These are phyloP conservation scores for Cyberlindnera sargentensis DNA, from an alignment of 805 yeast species.

Conservation along the genomic window DNA sequence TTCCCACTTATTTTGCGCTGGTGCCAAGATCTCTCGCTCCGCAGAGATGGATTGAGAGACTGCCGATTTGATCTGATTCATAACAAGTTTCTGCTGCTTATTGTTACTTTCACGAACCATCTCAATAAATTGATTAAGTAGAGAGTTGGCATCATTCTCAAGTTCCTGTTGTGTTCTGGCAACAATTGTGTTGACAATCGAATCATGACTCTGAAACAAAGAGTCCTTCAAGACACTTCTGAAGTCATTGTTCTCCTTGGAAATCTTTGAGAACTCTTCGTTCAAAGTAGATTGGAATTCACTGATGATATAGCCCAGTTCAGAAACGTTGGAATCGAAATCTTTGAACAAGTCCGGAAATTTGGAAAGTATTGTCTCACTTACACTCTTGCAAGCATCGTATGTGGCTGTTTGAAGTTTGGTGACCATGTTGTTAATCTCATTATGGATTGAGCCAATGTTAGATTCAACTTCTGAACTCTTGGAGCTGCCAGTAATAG, in stretches of 20 bases:
- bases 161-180: slow-evolving; percentile 9
- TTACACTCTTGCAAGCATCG: slow-evolving; percentile 20
- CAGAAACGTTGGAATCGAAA: slow-evolving; percentile 11
- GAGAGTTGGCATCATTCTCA: slow-evolving; percentile 16
- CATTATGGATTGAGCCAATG: slow-evolving; percentile 6
- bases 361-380: slow-evolving; percentile 15
- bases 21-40: slow-evolving; percentile 13
- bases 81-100: slow-evolving; percentile 14
- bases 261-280: slow-evolving; percentile 16
- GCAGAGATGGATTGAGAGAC: slow-evolving; percentile 13
- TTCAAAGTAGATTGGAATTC: slow-evolving; percentile 10
- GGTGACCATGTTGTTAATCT: slow-evolving; percentile 8
- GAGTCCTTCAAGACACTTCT: slow-evolving; percentile 14
- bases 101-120: slow-evolving; percentile 14
- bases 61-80: slow-evolving; percentile 9
- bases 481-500: not conserved
- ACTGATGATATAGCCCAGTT: slow-evolving; percentile 6
- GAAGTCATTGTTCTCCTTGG: slow-evolving; percentile 21
- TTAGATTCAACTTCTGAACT: slow-evolving; percentile 2
- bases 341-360: slow-evolving; percentile 18
- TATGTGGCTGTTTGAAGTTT: slow-evolving; percentile 14
- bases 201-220: slow-evolving; percentile 19
- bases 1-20: slow-evolving; percentile 17
- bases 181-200: slow-evolving; percentile 12
- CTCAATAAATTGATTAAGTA: slow-evolving; percentile 15